Percentiles rank a stretch among this genome's conserved stretches.
phyloP scores from a whole-genome alignment of 2,329 filamentous ascomycete genomes.

The Penicillium sp. region DNA sequence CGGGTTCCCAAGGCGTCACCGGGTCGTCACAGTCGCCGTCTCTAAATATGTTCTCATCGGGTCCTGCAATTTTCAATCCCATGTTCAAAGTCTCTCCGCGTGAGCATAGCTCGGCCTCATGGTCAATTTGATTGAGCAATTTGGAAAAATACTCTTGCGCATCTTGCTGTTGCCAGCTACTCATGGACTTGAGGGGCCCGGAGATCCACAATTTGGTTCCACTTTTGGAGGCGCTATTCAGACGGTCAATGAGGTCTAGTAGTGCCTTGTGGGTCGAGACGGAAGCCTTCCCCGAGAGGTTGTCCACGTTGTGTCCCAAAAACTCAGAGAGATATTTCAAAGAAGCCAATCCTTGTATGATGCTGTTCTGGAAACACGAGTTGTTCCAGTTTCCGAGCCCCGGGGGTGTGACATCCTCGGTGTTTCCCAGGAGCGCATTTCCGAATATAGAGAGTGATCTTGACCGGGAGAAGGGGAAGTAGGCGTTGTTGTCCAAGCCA shows the following conservation, averaged over 20 bases:
- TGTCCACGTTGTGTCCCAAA: slow-evolving; percentile 50
- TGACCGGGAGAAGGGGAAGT: slow-evolving; percentile 58
- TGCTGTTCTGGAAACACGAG: slow-evolving; percentile 96
- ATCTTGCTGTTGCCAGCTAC: slow-evolving; percentile 93
- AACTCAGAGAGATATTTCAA: slow-evolving; percentile 69
- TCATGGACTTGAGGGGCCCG: slow-evolving; percentile 81
- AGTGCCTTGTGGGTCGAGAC: slow-evolving; percentile 57
- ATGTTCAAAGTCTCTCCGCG: slow-evolving; percentile 45
- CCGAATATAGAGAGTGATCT: slow-evolving; percentile 57
- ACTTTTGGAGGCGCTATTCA: slow-evolving; percentile 69
- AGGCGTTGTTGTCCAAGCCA: slow-evolving; percentile 59
- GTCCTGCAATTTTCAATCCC: slow-evolving; percentile 42
- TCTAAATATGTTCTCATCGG: slow-evolving; percentile 35
- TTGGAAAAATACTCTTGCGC: slow-evolving; percentile 97
- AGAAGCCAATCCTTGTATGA: slow-evolving; percentile 80
- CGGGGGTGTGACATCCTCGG: slow-evolving; percentile 39
- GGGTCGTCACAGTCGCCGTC: slow-evolving; percentile 17
- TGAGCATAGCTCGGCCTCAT: slow-evolving; percentile 63
- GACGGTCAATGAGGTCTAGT: slow-evolving; percentile 64
- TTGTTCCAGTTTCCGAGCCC: slow-evolving; percentile 92
- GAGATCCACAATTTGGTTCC: slow-evolving; percentile 81
- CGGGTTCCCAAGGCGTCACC: slow-evolving; percentile 11
- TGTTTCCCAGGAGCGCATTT: slow-evolving; percentile 40
- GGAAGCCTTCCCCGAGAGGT: slow-evolving; percentile 38
- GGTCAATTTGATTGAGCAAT: slow-evolving; percentile 79